Evolutionary conservation across 2,329 filamentous ascomycete species (phyloP).

Genomic region (Byssoonygena ceratinophila): DNA sequence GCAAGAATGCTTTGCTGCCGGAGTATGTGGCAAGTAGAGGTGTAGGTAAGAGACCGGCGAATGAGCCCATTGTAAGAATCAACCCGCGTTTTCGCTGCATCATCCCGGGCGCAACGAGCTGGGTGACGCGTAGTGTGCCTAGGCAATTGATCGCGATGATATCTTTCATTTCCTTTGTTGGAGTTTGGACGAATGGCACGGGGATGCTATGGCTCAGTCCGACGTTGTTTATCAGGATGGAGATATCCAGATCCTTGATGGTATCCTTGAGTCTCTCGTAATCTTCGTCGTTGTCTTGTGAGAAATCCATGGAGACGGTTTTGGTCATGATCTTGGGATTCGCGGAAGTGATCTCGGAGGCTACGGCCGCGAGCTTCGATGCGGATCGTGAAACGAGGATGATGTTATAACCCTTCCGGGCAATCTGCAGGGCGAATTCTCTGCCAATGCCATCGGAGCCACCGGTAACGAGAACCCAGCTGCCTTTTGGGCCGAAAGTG

Average conservation of each 20-base stretch:
- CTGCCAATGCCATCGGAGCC: conserved; percentile 95
- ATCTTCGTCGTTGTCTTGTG: conserved; percentile 65
- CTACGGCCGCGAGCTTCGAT: conserved; percentile 72
- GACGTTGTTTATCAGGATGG: conserved; percentile 92
- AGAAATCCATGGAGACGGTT: conserved; percentile 83
- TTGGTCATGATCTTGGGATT: conserved; percentile 58
- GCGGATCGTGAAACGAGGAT: conserved; percentile 91
- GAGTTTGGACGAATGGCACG: conserved; percentile 72
- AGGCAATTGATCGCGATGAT: conserved; percentile 95
- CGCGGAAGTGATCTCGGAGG: conserved; percentile 62
- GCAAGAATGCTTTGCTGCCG: conserved; percentile 94
- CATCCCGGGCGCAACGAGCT: conserved; percentile 75
- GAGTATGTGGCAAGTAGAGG: conserved; percentile 92
- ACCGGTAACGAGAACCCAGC: conserved; percentile 89
- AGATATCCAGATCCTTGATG: conserved; percentile 64
- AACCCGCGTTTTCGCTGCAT: conserved; percentile 72
- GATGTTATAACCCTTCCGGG: conserved; percentile 85
- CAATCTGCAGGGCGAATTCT: conserved; percentile 85
- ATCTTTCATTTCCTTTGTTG: conserved; percentile 66
- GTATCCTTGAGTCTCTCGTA: conserved; percentile 62
- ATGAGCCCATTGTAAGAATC: conserved; percentile 94
- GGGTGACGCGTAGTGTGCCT: conserved; percentile 78
- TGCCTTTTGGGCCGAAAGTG: conserved; percentile 81
- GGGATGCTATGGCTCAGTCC: conserved; percentile 90
- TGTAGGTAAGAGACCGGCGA: conserved; percentile 83